Base-by-base conservation (phyloP, 805 yeast genomes). In the Kregervanrija pseudodelftensis region DNA sequence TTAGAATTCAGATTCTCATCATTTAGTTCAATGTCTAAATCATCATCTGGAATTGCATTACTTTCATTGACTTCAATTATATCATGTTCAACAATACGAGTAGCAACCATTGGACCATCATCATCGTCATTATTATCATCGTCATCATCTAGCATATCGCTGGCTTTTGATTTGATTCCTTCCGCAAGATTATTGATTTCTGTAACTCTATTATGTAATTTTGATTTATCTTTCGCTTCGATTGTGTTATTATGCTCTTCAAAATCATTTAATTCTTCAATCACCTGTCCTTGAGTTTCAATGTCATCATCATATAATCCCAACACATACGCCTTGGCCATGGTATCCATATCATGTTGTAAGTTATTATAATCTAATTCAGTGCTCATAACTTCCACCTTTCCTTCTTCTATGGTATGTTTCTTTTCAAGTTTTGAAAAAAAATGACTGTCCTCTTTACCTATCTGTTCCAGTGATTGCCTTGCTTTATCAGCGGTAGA, bases 251-350 rank as follows among this genome's bases (percentile, higher is more conserved):
- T 80, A 44, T 79, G 69, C 2, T 50, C 54, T 50, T 74, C 73
- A 54, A 81, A 79, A 56, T 81, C 87, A 11, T 65, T 70, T 10
- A 80, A 43, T 44, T 69, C 64, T 48, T 76, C 75, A 15, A 81
- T 72, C 0, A 81, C 72, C 11, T 75, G 74, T 0, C 85, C 85
- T 40, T 72, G 70, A 0, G 79, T 74, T 17, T 64, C 69, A 9
- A 75, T 60, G 51, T 80, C 85, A 48, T 77, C 85, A 53, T 80
- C 84, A 53, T 77, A 79, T 50, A 74, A 58, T 1, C 85, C 86
- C 16, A 69, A 51, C n/a, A 69, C 64, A 50, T 81, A 81, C 0
- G 83, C 84, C 42, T 70, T 68, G 0, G 77, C 83, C 81, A 80
- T 74, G 3, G 74, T 69, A 40, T 78, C 82, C 50, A 74, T 45